A percentile compares a stretch with the other conserved stretches of the same genome.
Conservation (phyloP, 2,329 filamentous ascomycete genomes). For the Penicillium sp. region DNA sequence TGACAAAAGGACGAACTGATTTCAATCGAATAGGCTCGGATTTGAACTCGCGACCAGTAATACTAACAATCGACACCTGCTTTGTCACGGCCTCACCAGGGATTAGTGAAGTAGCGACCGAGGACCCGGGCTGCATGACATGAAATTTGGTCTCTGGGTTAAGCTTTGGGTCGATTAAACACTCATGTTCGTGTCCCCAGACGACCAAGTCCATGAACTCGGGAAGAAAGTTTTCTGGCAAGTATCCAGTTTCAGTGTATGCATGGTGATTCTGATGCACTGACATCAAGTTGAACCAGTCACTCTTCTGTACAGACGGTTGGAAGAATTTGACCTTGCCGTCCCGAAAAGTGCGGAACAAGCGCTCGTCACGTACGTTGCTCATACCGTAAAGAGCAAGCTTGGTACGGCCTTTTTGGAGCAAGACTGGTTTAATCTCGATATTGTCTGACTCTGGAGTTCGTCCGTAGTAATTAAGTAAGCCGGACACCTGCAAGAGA, state of each 20-base stretch:
- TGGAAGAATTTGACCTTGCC: slow-evolving; percentile 93
- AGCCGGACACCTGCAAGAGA: slow-evolving; percentile 84
- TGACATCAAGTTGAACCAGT: slow-evolving; percentile 96
- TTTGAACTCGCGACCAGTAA: slow-evolving; percentile 82
- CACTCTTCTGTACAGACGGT: slow-evolving; percentile 76
- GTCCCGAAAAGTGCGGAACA: slow-evolving; percentile 92
- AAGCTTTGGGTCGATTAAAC: slow-evolving; percentile 79
- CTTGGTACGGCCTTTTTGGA: slow-evolving; percentile 94
- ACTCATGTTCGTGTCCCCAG: slow-evolving; percentile 98
- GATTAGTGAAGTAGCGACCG: slow-evolving; percentile 89
- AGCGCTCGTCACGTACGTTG: slow-evolving; percentile 92
- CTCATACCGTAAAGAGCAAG: slow-evolving; percentile 92
- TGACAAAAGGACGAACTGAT: slow-evolving; percentile 88
- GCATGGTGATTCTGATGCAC: slow-evolving; percentile 97
- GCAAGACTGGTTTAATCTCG: slow-evolving; percentile 83
- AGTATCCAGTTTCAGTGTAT: slow-evolving; percentile 88
- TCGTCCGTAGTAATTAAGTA: slow-evolving; percentile 95
- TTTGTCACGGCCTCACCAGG: slow-evolving; percentile 90
- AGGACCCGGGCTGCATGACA: slow-evolving; percentile 97
- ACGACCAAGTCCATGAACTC: slow-evolving; percentile 89
- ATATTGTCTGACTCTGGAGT: slow-evolving; percentile 94
- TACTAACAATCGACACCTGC: slow-evolving; percentile 82
- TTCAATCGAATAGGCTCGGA: slow-evolving; percentile 83
- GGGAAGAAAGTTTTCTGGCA: slow-evolving; percentile 91
- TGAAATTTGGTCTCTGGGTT: slow-evolving; percentile 91